Evolutionary conservation across 495 filamentous ascomycete species (phyloP), one percentile per base, ranked within the genome.

Genomic region (Bathelium albidoporum): DNA sequence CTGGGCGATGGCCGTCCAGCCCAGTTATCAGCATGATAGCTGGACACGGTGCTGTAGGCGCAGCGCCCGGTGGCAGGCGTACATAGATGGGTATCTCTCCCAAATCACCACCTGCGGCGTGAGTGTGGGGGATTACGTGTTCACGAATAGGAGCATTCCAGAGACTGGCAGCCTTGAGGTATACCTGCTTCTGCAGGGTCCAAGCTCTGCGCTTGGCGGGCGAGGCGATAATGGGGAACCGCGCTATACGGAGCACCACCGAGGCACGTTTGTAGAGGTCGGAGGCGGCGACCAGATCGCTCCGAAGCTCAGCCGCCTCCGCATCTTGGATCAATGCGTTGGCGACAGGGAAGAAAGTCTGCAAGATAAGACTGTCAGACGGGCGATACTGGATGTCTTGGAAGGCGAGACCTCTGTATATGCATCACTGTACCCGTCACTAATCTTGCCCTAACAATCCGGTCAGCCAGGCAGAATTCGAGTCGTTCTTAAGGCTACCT

Each of bases 1-100:
- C 89, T 0, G 87, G 85, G 12, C 88, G 71, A 67, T 91, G 89
- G 3, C 88, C 88, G 66, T 92, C 89, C 18, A 91, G 76, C 0
- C 88, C 88, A 0, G 87, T 90, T 73, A 89, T 81, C 14, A 90
- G 75, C 16, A 92, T 72, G 9, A 92, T 82, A 1, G 78, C 77
- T 0, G 88, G 86, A 16, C 74, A 75, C 7, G 73, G 79, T n/a
- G 78, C 76, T 5, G 66, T 59, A 0, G 68, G 58, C 1, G 70
- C 67, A 1, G 75, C 77, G 58, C 65, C 64, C 34, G 70, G 60
- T 0, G 88, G 87, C 0, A 82, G 58, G 9, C 87, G 80, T 28
- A 87, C 69, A 67, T 89, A 88, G 0, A 87, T 70, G 0, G 88
- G 87, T 61, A 91, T 85, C 3, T 71, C 29, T 0, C 73, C 49